Evolutionary conservation across 495 filamentous ascomycete species (phyloP).

Genomic region (Talaromyces ruber): DNA sequence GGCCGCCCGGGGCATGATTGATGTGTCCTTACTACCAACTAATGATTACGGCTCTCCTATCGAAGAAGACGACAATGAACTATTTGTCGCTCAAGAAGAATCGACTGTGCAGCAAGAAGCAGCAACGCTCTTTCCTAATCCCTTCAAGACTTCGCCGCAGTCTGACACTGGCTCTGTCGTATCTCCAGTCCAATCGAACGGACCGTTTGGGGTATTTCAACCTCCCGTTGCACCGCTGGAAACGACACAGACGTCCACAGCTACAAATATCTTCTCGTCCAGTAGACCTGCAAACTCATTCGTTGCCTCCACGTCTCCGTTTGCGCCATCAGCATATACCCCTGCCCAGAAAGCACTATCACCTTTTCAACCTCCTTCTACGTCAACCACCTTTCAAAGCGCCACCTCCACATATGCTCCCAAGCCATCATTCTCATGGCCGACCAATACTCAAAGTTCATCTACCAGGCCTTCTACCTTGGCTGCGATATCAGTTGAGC

Average conservation of each 20-base stretch:
- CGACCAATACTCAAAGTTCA: not conserved
- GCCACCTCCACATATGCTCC: not conserved
- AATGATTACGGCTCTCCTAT: slow-evolving; percentile 3
- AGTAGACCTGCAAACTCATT: not conserved
- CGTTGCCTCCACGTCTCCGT: not conserved
- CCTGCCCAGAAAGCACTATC: not conserved
- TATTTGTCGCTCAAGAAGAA: slow-evolving; percentile 37
- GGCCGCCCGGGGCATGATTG: slow-evolving; percentile 36
- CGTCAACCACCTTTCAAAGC: not conserved
- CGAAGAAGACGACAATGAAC: slow-evolving; percentile 20
- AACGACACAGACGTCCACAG: not conserved
- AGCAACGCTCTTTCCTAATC: slow-evolving; percentile 4
- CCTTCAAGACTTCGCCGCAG: not conserved
- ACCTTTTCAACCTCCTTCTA: not conserved
- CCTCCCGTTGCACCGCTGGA: not conserved
- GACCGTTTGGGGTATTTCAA: not conserved
- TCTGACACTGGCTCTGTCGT: not conserved
- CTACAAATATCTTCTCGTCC: not conserved
- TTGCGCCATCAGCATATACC: not conserved
- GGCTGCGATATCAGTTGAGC: not conserved
- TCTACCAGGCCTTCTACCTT: not conserved
- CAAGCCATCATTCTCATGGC: slow-evolving; percentile 3
- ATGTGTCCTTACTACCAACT: slow-evolving; percentile 18
- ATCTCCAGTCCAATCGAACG: not conserved
- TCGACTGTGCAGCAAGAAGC: slow-evolving; percentile 11